Conservation (phyloP, 2,329 filamentous ascomycete species). For the Hirsutella minnesotensis region DNA sequence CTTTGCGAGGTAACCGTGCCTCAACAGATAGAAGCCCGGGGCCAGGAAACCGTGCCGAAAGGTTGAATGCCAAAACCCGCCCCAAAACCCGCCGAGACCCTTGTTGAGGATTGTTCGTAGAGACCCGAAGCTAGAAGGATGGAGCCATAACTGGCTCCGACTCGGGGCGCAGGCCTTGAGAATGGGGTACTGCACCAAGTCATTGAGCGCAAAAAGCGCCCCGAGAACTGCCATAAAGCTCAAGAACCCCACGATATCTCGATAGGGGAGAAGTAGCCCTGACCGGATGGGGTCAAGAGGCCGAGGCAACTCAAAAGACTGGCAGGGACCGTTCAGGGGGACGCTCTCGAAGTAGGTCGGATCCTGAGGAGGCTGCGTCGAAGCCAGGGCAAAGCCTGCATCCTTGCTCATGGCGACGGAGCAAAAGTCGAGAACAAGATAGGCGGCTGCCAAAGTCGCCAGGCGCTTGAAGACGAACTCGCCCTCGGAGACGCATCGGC, state of each 20-base stretch:
- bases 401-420: too few relatives aligned
- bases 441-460: too few relatives aligned
- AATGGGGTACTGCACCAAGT: conserved; percentile 41
- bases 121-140: conserved; percentile 44
- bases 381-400: too few relatives aligned
- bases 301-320: conserved; percentile 54
- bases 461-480: too few relatives aligned
- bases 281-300: conserved; percentile 28
- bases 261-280: conserved; percentile 38
- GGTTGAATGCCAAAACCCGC: conserved; percentile 80
- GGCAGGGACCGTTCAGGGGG: conserved; percentile 56
- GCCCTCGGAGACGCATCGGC: too few relatives aligned
- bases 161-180: conserved; percentile 39
- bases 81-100: conserved; percentile 75
- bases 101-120: conserved; percentile 45
- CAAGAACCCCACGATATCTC: conserved; percentile 41
- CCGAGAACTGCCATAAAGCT: conserved; percentile 50
- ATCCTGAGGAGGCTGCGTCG: too few relatives aligned
- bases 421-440: too few relatives aligned
- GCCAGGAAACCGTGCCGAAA: conserved; percentile 64
- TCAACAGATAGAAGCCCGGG: conserved; percentile 37
- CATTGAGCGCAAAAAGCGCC: conserved; percentile 46
- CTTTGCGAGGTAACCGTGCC: conserved; percentile 25
- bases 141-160: conserved; percentile 37
- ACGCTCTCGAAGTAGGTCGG: conserved; percentile 26